A percentile compares a stretch with the other conserved stretches of the same genome.
These are phyloP conservation scores for Psilocybe mexicana DNA, from an alignment of 1,284 basidiomycete species.

Conservation along the genomic window DNA sequence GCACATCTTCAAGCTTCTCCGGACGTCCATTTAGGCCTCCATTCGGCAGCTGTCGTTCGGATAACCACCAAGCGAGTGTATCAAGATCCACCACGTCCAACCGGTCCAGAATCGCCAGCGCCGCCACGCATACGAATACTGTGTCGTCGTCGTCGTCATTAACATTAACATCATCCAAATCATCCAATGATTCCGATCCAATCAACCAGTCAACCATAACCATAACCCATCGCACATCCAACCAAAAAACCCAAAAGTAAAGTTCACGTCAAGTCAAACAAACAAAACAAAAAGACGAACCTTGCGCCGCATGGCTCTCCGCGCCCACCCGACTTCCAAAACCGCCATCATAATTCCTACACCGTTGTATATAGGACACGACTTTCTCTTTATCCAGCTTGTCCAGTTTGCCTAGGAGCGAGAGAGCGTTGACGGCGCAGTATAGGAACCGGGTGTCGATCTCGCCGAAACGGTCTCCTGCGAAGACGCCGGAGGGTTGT, in stretches of 20 bases:
- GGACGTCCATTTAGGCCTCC: slow-evolving; percentile 96
- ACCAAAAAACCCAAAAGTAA: background rate
- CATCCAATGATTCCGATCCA: background rate
- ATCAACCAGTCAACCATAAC: background rate
- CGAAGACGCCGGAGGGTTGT: slow-evolving; percentile 83
- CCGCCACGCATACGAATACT: slow-evolving; percentile 92
- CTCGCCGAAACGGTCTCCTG: slow-evolving; percentile 91
- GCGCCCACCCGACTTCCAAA: slow-evolving; percentile 86
- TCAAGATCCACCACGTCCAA: slow-evolving; percentile 78
- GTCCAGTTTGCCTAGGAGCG: slow-evolving; percentile 75
- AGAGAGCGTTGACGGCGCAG: slow-evolving; percentile 81
- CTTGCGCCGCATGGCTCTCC: slow-evolving; percentile 92
- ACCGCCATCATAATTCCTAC: slow-evolving; percentile 94
- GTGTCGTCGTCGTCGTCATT: background rate
- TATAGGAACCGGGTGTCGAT: slow-evolving; percentile 92
- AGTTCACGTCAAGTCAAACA: no score
- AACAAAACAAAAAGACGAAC: slow-evolving; percentile 41
- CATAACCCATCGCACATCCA: background rate
- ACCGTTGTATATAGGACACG: slow-evolving; percentile 72
- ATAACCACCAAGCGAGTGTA: slow-evolving; percentile 88
- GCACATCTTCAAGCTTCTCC: slow-evolving; percentile 96
- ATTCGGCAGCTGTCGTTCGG: slow-evolving; percentile 89
- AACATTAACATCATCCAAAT: no score
- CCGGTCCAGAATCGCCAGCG: slow-evolving; percentile 84
- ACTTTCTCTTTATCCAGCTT: slow-evolving; percentile 66